A percentile compares a stretch with the other conserved stretches of the same genome.
Conservation (phyloP, 2,329 filamentous ascomycete genomes). For the Mycosphaerella sp. region DNA sequence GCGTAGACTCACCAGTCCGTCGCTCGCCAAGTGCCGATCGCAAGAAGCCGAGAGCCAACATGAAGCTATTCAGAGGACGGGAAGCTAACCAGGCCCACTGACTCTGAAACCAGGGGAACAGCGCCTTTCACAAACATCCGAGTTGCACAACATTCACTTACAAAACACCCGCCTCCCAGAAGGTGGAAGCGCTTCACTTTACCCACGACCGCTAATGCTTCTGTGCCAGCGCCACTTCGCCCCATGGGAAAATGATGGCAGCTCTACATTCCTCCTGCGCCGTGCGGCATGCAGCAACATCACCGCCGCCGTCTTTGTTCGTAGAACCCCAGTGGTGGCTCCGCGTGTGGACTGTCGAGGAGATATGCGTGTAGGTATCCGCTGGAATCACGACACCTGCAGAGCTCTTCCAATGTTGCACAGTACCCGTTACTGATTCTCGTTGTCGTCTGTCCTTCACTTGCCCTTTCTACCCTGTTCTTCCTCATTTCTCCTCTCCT, state of each 20-base stretch:
- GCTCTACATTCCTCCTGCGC: constrained; percentile 2
- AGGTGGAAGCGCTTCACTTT: not conserved
- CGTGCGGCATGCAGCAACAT: constrained; percentile 1
- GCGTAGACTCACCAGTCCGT: too few relatives aligned
- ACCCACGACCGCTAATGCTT: not conserved
- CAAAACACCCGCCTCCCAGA: not conserved
- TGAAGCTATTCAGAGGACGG: not conserved
- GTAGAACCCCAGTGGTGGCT: not conserved
- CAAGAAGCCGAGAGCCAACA: not conserved
- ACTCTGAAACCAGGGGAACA: constrained; percentile 1
- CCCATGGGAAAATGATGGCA: not conserved
- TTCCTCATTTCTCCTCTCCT: not conserved
- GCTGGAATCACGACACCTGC: too few relatives aligned
- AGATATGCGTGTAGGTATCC: not conserved
- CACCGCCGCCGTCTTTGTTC: not conserved
- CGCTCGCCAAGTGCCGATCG: too few relatives aligned
- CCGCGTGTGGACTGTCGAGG: not conserved
- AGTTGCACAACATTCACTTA: not conserved
- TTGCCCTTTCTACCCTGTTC: not conserved
- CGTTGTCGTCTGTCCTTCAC: not conserved
- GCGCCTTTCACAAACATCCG: not conserved
- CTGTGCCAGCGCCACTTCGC: not conserved
- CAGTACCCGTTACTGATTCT: not conserved
- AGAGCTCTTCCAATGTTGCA: too few relatives aligned
- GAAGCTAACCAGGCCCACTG: not conserved